A percentile compares a stretch with the other conserved stretches of the same genome.
Evolutionary conservation across 2,329 filamentous ascomycete genomes (phyloP).

Genomic region (Xylariales sp.): DNA sequence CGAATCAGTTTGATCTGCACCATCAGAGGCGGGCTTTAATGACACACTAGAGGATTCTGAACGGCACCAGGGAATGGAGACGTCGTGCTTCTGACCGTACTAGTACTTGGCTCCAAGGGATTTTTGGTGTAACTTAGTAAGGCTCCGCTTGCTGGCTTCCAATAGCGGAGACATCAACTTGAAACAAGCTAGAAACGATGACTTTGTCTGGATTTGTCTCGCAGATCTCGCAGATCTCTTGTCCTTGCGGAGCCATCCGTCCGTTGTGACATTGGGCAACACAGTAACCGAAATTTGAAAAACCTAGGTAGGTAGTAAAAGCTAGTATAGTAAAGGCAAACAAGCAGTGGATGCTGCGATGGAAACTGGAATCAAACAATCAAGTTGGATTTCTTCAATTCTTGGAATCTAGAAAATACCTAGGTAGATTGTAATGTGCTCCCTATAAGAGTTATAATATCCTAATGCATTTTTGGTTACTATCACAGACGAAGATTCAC

Average conservation of each 20-base stretch:
- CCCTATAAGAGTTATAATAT: neutral
- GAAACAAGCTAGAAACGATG: constrained; percentile 33
- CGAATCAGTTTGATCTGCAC: constrained; percentile 11
- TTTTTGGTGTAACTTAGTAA: constrained; percentile 15
- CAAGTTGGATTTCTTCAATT: neutral
- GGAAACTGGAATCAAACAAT: neutral
- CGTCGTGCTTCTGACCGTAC: neutral
- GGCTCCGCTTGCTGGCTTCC: constrained; percentile 17
- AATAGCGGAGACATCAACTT: constrained; percentile 25
- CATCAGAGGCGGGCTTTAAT: neutral
- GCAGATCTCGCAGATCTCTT: constrained; percentile 36
- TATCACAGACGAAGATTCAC: too few relatives aligned
- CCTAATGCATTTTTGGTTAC: neutral
- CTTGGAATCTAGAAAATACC: neutral
- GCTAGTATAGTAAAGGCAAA: neutral
- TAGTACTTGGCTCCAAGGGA: neutral
- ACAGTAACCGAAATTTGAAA: constrained; percentile 2
- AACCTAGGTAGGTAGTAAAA: neutral
- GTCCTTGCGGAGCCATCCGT: constrained; percentile 24
- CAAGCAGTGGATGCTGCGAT: neutral
- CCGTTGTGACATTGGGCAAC: constrained; percentile 11
- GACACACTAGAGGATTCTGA: too few relatives aligned
- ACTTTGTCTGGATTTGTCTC: constrained; percentile 24
- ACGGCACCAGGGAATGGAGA: constrained; percentile 7
- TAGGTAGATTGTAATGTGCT: neutral